Percentiles rank a stretch among this genome's conserved stretches.
Conservation (phyloP, 2,329 filamentous ascomycete genomes). For the Calonectria honghensis region DNA sequence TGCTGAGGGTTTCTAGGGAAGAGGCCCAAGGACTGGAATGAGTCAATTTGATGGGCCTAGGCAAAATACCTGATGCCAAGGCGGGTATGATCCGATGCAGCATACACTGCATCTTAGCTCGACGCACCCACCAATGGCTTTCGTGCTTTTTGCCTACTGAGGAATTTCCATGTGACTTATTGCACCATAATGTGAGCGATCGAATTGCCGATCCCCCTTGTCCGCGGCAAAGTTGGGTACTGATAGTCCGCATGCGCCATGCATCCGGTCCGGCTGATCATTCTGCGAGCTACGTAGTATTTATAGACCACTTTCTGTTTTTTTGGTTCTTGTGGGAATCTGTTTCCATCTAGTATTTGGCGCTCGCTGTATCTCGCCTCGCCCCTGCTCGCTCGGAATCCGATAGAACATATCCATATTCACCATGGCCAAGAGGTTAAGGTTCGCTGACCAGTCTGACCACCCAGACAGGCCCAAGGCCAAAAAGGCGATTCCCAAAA, state of each 20-base stretch:
- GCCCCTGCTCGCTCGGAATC: neutral
- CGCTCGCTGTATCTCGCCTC: neutral
- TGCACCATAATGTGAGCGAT: constrained; percentile 31
- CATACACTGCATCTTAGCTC: constrained; percentile 37
- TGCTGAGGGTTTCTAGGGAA: neutral
- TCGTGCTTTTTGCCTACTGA: neutral
- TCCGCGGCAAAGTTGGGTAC: constrained; percentile 24
- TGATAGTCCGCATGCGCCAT: constrained; percentile 10
- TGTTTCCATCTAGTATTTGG: too few species aligned
- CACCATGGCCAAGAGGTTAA: constrained; percentile 8
- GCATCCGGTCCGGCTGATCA: constrained; percentile 21
- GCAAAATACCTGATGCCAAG: constrained; percentile 45
- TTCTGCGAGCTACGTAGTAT: neutral
- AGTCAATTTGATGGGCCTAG: constrained; percentile 27
- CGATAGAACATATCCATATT: neutral
- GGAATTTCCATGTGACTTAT: neutral
- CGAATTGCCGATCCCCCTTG: constrained; percentile 18
- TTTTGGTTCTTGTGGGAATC: neutral
- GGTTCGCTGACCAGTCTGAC: neutral
- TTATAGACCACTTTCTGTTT: constrained; percentile 5
- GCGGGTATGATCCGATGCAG: constrained; percentile 41
- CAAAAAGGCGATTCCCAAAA: neutral
- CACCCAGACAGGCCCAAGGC: neutral
- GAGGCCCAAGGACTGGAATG: neutral
- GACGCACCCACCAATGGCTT: neutral